phyloP scores from a whole-genome alignment of 2,329 filamentous ascomycete genomes.

The Calonectria multiphialidica region DNA sequence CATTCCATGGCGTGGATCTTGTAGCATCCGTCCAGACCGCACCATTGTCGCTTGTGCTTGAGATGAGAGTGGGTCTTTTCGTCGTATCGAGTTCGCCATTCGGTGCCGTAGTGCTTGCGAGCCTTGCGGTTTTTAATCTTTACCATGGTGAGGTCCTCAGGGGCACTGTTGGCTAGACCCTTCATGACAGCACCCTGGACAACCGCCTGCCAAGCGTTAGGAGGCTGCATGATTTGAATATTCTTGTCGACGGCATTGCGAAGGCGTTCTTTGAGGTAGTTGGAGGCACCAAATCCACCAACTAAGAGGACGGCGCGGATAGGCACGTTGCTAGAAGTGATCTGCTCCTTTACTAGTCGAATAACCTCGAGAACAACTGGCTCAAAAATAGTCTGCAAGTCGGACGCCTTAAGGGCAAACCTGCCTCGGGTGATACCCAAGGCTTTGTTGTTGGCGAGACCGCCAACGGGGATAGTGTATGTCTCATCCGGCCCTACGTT shows the following conservation, averaged over 20 bases:
- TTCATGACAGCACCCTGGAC: constrained; percentile 63
- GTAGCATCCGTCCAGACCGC: constrained; percentile 51
- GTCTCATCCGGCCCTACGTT: constrained; percentile 46
- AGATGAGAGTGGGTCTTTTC: constrained; percentile 47
- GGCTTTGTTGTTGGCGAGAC: constrained; percentile 53
- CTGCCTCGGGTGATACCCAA: constrained; percentile 53
- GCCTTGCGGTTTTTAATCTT: constrained; percentile 55
- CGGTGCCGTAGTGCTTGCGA: constrained; percentile 58
- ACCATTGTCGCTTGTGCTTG: constrained; percentile 50
- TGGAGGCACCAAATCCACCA: constrained; percentile 60
- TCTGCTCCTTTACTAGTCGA: constrained; percentile 57
- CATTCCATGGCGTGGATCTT: constrained; percentile 57
- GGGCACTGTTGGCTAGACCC: constrained; percentile 53
- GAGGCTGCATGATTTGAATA: constrained; percentile 58
- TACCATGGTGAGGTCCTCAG: constrained; percentile 51
- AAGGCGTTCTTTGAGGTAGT: constrained; percentile 57
- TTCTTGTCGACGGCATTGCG: constrained; percentile 47
- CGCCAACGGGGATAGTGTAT: constrained; percentile 54
- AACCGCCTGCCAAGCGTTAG: constrained; percentile 61
- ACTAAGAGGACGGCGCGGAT: constrained; percentile 58
- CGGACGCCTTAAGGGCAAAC: constrained; percentile 52
- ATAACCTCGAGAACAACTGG: constrained; percentile 58
- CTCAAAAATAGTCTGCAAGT: constrained; percentile 57
- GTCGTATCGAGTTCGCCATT: constrained; percentile 48
- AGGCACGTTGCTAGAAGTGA: constrained; percentile 50